A percentile compares a stretch with the other conserved stretches of the same genome.
phyloP scores from a whole-genome alignment of 805 yeast species.

The Groenewaldozyma tartarivorans region DNA sequence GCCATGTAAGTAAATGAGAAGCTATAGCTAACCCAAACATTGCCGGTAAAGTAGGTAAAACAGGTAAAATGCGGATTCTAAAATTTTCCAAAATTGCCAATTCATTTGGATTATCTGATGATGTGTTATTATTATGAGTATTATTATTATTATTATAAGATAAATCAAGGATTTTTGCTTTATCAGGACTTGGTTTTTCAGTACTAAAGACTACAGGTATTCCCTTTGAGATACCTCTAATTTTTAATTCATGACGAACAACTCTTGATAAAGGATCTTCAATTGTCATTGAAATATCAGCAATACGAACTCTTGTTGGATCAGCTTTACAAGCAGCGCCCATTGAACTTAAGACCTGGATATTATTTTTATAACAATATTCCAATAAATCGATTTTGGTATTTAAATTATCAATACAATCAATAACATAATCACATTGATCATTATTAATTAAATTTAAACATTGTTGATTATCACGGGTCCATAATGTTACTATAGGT shows the following conservation, averaged over 20 bases:
- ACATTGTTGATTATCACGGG: slow-evolving; percentile 25
- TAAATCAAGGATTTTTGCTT: slow-evolving; percentile 79
- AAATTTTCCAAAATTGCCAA: slow-evolving; percentile 80
- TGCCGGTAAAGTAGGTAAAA: slow-evolving; percentile 94
- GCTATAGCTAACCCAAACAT: slow-evolving; percentile 89
- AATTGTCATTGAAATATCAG: slow-evolving; percentile 80
- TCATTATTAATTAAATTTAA: slow-evolving; percentile 26
- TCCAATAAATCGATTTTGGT: slow-evolving; percentile 88
- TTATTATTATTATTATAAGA: slow-evolving; percentile 70
- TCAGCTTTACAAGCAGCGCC: slow-evolving; percentile 98
- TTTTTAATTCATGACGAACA: slow-evolving; percentile 75
- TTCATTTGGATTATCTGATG: slow-evolving; percentile 84
- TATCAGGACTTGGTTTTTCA: slow-evolving; percentile 93
- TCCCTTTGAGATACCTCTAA: slow-evolving; percentile 63
- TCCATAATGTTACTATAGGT: slow-evolving; percentile 69
- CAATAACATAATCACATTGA: slow-evolving; percentile 73
- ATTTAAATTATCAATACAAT: slow-evolving; percentile 93
- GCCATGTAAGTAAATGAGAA: slow-evolving; percentile 65
- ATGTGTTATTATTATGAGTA: slow-evolving; percentile 5
- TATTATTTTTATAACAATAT: slow-evolving; percentile 49
- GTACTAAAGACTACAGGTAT: slow-evolving; percentile 87
- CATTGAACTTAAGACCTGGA: slow-evolving; percentile 81
- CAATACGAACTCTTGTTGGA: slow-evolving; percentile 81
- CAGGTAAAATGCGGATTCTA: slow-evolving; percentile 91
- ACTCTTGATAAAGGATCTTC: slow-evolving; percentile 90